Percentiles rank a stretch among this genome's conserved stretches.
These are phyloP conservation scores for Neopestalotiopsis clavispora DNA, from an alignment of 2,329 filamentous ascomycete species.

Conservation along the genomic window DNA sequence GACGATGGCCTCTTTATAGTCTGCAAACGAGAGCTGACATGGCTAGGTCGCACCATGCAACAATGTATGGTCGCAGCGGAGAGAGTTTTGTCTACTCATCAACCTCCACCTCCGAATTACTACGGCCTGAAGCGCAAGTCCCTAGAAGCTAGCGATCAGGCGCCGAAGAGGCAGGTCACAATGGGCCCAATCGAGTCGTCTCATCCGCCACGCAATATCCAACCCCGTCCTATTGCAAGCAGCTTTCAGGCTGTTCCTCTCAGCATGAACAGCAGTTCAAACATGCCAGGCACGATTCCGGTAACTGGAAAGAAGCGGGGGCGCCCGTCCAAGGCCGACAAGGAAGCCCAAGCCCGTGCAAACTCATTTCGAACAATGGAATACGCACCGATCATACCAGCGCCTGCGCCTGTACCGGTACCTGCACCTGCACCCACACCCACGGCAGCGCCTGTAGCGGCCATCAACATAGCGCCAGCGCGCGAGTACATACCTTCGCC, in stretches of 20 bases:
- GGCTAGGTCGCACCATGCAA: constrained; percentile 50
- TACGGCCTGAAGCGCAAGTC: constrained; percentile 41
- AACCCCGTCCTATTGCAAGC: constrained; percentile 36
- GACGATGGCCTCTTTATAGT: constrained; percentile 3
- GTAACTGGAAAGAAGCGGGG: constrained; percentile 47
- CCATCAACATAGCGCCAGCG: constrained; percentile 27
- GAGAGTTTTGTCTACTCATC: constrained; percentile 41
- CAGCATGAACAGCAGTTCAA: constrained; percentile 8
- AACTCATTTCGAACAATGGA: constrained; percentile 33
- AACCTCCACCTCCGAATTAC: constrained; percentile 33
- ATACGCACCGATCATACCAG: constrained; percentile 37
- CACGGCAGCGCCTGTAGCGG: constrained; percentile 25
- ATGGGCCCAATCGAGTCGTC: constrained; percentile 32
- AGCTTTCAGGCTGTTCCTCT: constrained; percentile 29
- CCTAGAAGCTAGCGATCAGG: constrained; percentile 38
- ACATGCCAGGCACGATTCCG: constrained; percentile 25
- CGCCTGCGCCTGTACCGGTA: constrained; percentile 17
- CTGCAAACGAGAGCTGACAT: constrained; percentile 26
- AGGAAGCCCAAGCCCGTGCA: constrained; percentile 40
- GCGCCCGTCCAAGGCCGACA: constrained; percentile 50
- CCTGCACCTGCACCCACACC: constrained; percentile 28
- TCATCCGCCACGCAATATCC: constrained; percentile 33
- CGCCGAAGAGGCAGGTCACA: constrained; percentile 38
- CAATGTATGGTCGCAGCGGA: constrained; percentile 49
- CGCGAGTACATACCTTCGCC: constrained; percentile 38